Percentiles rank a stretch among this genome's conserved stretches.
These are phyloP conservation scores for Aphanocladium album DNA, from an alignment of 2,329 filamentous ascomycete species.

Conservation along the genomic window DNA sequence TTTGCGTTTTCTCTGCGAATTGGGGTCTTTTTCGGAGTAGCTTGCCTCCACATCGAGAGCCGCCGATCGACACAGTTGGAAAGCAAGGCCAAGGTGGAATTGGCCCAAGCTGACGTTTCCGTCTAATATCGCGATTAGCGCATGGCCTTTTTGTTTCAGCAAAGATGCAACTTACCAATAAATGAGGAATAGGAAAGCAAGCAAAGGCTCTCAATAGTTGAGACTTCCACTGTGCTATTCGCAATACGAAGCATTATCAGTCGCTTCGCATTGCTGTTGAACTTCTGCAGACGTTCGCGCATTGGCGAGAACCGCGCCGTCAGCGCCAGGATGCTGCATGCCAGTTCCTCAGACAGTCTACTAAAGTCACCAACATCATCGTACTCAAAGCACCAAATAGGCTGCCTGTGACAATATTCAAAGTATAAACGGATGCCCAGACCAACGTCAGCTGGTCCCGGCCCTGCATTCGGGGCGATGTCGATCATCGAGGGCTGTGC, in stretches of 20 bases:
- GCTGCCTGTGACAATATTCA: constrained; percentile 38
- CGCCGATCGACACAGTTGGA: constrained; percentile 46
- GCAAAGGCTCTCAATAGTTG: constrained; percentile 47
- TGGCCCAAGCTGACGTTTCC: constrained; percentile 44
- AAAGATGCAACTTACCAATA: constrained; percentile 31
- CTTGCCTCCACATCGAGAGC: constrained; percentile 40
- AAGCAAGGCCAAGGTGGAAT: constrained; percentile 45
- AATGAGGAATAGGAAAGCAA: constrained; percentile 45
- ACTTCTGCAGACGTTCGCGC: constrained; percentile 28
- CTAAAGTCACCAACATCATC: constrained; percentile 32
- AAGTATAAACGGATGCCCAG: constrained; percentile 35
- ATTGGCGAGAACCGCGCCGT: constrained; percentile 35
- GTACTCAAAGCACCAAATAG: constrained; percentile 42
- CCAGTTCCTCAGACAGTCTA: constrained; percentile 35
- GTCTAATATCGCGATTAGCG: constrained; percentile 28
- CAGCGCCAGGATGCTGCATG: constrained; percentile 36
- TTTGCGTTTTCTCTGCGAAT: constrained; percentile 40
- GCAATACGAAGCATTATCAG: constrained; percentile 45
- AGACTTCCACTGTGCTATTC: constrained; percentile 43
- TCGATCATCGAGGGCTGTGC: neutral
- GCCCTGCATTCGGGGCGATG: constrained; percentile 22
- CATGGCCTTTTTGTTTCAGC: neutral
- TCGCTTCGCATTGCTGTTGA: constrained; percentile 35
- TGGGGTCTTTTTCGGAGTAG: constrained; percentile 31
- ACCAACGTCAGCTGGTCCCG: constrained; percentile 28